Conservation (phyloP, 2,329 filamentous ascomycete genomes). For the Venturia carpophila region DNA sequence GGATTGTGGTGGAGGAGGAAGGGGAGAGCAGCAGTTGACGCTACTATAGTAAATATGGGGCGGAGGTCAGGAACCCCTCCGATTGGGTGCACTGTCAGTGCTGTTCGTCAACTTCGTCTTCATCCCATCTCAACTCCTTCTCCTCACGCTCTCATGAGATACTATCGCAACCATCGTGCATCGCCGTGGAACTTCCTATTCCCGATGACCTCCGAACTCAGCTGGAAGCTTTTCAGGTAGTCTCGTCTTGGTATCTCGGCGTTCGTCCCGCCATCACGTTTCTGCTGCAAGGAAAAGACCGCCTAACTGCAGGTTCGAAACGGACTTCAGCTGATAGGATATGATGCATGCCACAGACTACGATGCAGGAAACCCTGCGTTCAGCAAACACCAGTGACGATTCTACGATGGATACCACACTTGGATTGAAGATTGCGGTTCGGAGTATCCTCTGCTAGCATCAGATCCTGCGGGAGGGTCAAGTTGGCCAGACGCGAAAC, state of each 20-base stretch:
- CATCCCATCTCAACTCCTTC: not conserved
- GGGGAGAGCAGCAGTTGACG: not conserved
- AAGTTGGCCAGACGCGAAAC: not conserved
- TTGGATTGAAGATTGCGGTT: not conserved
- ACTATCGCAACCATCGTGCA: not conserved
- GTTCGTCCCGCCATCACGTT: not conserved
- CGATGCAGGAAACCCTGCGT: not conserved
- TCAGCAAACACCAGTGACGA: not conserved
- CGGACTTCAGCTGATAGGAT: not conserved
- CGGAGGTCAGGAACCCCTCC: not conserved
- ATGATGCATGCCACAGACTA: not conserved
- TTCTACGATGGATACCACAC: not conserved
- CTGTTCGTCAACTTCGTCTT: not conserved
- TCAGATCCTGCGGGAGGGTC: not conserved
- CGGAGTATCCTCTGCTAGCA: not conserved
- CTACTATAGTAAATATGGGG: not conserved
- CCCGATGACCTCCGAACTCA: not conserved
- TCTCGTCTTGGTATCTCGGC: not conserved
- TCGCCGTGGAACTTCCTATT: not conserved
- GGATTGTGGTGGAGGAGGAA: not conserved
- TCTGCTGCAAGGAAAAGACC: not conserved
- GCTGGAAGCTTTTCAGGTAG: not conserved
- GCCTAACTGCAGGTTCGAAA: not conserved
- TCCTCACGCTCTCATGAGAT: not conserved
- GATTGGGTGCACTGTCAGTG: not conserved